These are phyloP conservation scores for Cryptomeria japonica DNA, from an alignment of 75 land plant genomes.

Conservation along the genomic window DNA sequence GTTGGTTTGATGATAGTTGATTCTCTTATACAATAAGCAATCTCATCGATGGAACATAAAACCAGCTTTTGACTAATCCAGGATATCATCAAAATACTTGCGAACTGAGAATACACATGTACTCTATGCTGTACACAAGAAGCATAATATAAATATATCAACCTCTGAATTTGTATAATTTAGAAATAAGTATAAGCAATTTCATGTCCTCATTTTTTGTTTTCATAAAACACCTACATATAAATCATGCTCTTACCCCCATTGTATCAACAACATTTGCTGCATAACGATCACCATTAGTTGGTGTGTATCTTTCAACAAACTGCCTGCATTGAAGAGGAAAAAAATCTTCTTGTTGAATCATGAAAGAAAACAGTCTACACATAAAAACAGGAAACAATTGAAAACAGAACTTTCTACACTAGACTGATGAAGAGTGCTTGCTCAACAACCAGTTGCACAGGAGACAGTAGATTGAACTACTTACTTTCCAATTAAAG, in stretches of 20 bases:
- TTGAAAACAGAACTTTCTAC: not conserved
- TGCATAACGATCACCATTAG: slow-evolving; percentile 62
- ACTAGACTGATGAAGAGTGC: not conserved
- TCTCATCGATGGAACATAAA: not conserved
- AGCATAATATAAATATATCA: not conserved
- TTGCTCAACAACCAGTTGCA: not conserved
- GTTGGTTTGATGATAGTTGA: not conserved
- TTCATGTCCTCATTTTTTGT: not conserved
- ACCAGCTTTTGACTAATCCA: not conserved
- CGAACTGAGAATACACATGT: not conserved
- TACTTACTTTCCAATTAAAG: slow-evolving; percentile 83
- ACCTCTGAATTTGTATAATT: too few species aligned
- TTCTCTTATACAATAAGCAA: not conserved
- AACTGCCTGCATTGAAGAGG: slow-evolving; percentile 62
- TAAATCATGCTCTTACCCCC: slow-evolving; percentile 53
- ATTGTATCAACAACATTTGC: slow-evolving; percentile 73
- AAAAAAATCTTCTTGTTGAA: not conserved
- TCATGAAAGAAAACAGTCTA: not conserved
- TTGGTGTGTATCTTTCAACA: slow-evolving; percentile 57
- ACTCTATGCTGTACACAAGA: not conserved
- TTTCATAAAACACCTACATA: not conserved
- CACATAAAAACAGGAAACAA: not conserved
- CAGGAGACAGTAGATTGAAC: not conserved
- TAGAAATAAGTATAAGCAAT: not conserved
- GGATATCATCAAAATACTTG: not conserved